Evolutionary conservation across 2,329 filamentous ascomycete genomes (phyloP), one percentile per base, ranked within the genome.

Genomic region (Incumbomyces lentus): DNA sequence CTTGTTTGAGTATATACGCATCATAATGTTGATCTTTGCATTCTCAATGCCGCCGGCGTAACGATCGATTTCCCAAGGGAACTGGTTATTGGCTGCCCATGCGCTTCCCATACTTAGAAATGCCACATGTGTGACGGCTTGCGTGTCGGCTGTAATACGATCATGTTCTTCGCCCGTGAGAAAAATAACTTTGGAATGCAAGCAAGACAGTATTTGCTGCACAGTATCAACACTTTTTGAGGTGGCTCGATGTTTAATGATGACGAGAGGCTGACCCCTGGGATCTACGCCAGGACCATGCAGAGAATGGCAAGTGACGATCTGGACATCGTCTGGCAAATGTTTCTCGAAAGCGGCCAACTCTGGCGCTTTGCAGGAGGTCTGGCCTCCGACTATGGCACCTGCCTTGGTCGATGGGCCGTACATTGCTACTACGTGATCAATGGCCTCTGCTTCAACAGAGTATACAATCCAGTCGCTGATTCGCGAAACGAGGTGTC

Each of bases 401-500:
- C 86, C 84, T 60, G 92, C 76, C 64, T 95, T 96, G 48, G 92
- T 98, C 55, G 92, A 89, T 58, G 90, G 90, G 54, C 89, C 92
- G 66, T 87, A 98, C 59, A 83, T 74, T 52, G 82, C 83, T 60
- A 95, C 92, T 58, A 95, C 86, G 56, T 76, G 77, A 63, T 87
- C 84, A 65, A 98, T 94, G 55, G 82, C 78, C 59, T 88, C 87
- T 52, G 92, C 92, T 68, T 96, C 90, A 66, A 98, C 92, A 68
- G 85, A 94, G 76, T 98, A 98, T 64, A 98, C 88, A 69, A 95
- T 95, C 67, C 89, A 96, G 75, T 96, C 90, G 81, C 89, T 95
- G 67, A 82, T 81, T 69, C 92, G 82, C 58, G 92, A 95, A 59
- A 98, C 92, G 65, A 90, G 77, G 70, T 96, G 89, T 59, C 93